A percentile compares a stretch with the other conserved stretches of the same genome.
Evolutionary conservation across 2,329 filamentous ascomycete genomes (phyloP).

Genomic region (Alternaria rosae): DNA sequence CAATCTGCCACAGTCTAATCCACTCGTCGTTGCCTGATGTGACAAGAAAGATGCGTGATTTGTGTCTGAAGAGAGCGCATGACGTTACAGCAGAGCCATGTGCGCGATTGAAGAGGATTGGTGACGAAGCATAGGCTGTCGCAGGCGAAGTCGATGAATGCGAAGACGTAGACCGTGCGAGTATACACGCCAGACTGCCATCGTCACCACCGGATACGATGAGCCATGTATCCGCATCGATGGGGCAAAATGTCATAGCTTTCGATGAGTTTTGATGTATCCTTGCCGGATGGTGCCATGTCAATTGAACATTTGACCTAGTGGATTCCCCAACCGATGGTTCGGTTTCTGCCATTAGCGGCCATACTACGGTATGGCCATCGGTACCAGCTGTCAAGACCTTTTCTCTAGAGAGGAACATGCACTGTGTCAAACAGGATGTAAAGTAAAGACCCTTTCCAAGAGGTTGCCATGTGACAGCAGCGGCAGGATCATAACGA

Average conservation of each 20-base stretch:
- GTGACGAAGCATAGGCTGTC: conserved; percentile 22
- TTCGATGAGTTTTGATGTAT: conserved; percentile 88
- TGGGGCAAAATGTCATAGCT: conserved; percentile 47
- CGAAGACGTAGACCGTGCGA: conserved; percentile 1
- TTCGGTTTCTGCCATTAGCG: conserved; percentile 36
- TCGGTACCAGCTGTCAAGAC: conserved; percentile 81
- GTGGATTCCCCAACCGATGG: background rate
- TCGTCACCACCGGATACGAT: conserved; percentile 87
- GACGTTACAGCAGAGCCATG: conserved; percentile 76
- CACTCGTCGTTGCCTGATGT: conserved; percentile 58
- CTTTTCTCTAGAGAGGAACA: conserved; percentile 47
- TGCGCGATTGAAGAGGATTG: conserved; percentile 61
- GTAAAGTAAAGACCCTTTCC: conserved; percentile 55
- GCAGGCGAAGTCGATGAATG: conserved; percentile 22
- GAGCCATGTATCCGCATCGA: conserved; percentile 52
- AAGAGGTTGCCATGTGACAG: conserved; percentile 47
- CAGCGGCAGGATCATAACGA: conserved; percentile 39
- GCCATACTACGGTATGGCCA: conserved; percentile 74
- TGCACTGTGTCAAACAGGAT: conserved; percentile 73
- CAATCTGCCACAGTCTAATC: conserved; percentile 56
- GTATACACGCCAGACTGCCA: conserved; percentile 70
- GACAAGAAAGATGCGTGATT: conserved; percentile 30
- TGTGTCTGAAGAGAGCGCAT: conserved; percentile 51
- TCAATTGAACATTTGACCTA: conserved; percentile 34
- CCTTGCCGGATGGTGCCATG: conserved; percentile 32